phyloP scores from a whole-genome alignment of 1,284 basidiomycete species.

The Ceratobasidium sp. region DNA sequence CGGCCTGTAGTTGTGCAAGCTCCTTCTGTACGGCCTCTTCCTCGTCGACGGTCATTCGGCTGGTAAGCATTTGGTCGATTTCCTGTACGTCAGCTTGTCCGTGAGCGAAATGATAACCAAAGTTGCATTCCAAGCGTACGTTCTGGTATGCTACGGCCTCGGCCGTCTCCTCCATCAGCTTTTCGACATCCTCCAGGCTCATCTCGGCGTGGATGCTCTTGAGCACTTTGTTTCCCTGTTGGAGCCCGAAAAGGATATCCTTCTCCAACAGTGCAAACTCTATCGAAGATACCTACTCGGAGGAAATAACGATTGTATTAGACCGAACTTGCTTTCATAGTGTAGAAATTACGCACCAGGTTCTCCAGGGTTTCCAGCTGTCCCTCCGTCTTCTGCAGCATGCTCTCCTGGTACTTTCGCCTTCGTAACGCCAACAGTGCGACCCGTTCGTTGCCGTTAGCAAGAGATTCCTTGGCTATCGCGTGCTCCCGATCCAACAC shows the following conservation, averaged over 20 bases:
- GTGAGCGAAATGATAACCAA: not conserved
- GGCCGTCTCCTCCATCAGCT: constrained; percentile 89
- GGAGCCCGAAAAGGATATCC: constrained; percentile 90
- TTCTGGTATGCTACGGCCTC: constrained; percentile 94
- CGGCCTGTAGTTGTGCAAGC: constrained; percentile 74
- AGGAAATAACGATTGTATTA: constrained; percentile 1
- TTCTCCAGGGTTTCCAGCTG: constrained; percentile 93
- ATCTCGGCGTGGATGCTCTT: constrained; percentile 95
- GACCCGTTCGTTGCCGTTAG: constrained; percentile 85
- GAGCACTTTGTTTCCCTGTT: constrained; percentile 93
- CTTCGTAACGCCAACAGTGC: constrained; percentile 89
- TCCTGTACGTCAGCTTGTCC: constrained; percentile 68
- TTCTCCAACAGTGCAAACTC: constrained; percentile 97
- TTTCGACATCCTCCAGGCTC: constrained; percentile 93
- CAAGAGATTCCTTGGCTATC: constrained; percentile 87
- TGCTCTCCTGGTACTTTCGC: constrained; percentile 92
- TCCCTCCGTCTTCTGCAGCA: constrained; percentile 88
- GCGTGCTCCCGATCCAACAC: constrained; percentile 90
- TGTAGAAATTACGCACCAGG: constrained; percentile 80
- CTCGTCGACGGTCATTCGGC: constrained; percentile 86
- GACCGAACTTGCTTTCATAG: too few relatives aligned
- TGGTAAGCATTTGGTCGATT: constrained; percentile 89
- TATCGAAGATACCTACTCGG: constrained; percentile 86
- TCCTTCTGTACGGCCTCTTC: constrained; percentile 94
- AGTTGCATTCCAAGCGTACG: constrained; percentile 62